Evolutionary conservation across 192 early-diverging fungal genomes (phyloP).

Genomic region (Ambispora gerdemannii): DNA sequence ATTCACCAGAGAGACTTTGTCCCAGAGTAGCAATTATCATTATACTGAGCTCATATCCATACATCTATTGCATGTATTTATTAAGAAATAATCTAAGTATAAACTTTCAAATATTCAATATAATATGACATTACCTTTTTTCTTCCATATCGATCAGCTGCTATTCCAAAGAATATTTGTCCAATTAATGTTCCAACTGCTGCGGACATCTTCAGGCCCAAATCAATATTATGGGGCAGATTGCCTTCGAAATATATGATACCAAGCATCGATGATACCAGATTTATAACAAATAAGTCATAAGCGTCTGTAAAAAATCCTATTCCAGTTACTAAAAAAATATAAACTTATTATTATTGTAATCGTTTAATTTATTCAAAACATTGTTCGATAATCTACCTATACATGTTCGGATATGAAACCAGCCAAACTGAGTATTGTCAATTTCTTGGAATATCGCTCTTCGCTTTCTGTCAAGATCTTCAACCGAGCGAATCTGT

Average conservation of each 20-base stretch:
- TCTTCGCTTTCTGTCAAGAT: constrained; percentile 35
- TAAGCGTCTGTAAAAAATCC: constrained; percentile 95
- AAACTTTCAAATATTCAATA: neutral
- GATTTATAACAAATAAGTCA: constrained; percentile 91
- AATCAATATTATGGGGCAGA: constrained; percentile 63
- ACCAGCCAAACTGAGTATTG: constrained; percentile 73
- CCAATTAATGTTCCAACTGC: constrained; percentile 89
- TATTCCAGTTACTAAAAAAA: constrained; percentile 63
- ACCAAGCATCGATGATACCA: constrained; percentile 85
- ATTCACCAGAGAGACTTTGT: constrained; percentile 68
- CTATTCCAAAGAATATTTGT: constrained; percentile 77
- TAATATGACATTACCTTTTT: constrained; percentile 42
- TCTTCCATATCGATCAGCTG: constrained; percentile 87
- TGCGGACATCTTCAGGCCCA: constrained; percentile 80
- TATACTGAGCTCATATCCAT: constrained; percentile 86
- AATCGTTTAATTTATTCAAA: too few relatives aligned
- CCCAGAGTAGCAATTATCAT: constrained; percentile 86
- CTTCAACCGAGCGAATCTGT: too few relatives aligned
- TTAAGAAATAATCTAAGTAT: neutral
- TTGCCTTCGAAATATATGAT: constrained; percentile 57
- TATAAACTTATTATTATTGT: too few relatives aligned
- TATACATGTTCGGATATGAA: constrained; percentile 65
- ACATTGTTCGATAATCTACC: too few relatives aligned
- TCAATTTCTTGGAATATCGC: constrained; percentile 52
- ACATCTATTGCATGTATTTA: constrained; percentile 49